phyloP scores from a whole-genome alignment of 805 yeast genomes.

The Sugiyamaella floridensis region DNA sequence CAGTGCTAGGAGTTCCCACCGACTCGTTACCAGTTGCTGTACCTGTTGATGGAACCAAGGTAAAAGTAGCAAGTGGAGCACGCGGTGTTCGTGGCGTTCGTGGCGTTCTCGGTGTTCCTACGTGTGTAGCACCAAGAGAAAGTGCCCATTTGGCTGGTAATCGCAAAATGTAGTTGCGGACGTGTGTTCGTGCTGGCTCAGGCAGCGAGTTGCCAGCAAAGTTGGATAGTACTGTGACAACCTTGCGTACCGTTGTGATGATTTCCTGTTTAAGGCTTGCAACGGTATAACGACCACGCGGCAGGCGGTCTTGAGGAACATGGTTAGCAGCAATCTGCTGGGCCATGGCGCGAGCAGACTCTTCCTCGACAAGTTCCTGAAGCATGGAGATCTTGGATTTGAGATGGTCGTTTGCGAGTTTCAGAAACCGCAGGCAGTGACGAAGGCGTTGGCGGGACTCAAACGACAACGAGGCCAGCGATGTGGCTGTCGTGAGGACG shows the following conservation, averaged over 20 bases:
- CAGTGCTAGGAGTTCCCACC: background rate
- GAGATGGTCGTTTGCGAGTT: slow-evolving; percentile 72
- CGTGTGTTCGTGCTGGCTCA: slow-evolving; percentile 71
- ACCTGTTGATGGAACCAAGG: background rate
- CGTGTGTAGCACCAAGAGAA: slow-evolving; percentile 26
- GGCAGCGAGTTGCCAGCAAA: slow-evolving; percentile 72
- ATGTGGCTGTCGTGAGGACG: slow-evolving; percentile 30
- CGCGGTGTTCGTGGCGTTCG: background rate
- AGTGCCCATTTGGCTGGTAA: slow-evolving; percentile 70
- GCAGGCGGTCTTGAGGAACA: slow-evolving; percentile 32
- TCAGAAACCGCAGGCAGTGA: slow-evolving; percentile 71
- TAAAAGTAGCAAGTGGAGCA: background rate
- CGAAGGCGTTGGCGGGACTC: slow-evolving; percentile 72
- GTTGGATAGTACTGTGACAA: slow-evolving; percentile 76
- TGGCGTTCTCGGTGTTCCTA: slow-evolving; percentile 8
- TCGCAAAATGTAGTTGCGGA: slow-evolving; percentile 67
- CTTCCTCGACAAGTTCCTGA: slow-evolving; percentile 46
- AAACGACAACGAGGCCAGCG: slow-evolving; percentile 40
- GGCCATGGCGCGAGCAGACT: slow-evolving; percentile 23
- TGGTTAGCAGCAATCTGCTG: slow-evolving; percentile 23
- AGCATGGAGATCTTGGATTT: slow-evolving; percentile 58
- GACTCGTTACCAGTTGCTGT: slow-evolving; percentile 1
- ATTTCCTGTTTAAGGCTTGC: slow-evolving; percentile 65
- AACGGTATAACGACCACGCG: slow-evolving; percentile 20
- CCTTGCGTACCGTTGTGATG: slow-evolving; percentile 80